A percentile compares a stretch with the other conserved stretches of the same genome.
phyloP scores from a whole-genome alignment of 441 rosid species.

The Populus hybrid region DNA sequence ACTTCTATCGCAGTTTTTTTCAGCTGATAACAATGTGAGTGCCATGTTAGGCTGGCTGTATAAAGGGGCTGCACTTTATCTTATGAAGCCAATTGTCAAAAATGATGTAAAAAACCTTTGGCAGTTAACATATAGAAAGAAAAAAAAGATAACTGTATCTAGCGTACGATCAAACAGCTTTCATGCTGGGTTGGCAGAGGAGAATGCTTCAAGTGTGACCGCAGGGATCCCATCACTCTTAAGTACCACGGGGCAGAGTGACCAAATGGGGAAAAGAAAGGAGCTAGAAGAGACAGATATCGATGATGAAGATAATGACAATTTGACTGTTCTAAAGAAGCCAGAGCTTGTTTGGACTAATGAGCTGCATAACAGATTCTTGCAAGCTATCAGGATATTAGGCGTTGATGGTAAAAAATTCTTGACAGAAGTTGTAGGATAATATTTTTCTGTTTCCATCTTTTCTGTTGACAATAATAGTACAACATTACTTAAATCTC shows the following conservation, averaged over 20 bases:
- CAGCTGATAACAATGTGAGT: slow-evolving; percentile 24
- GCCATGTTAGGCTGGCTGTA: slow-evolving; percentile 35
- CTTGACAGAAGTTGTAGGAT: not conserved
- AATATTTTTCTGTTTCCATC: not conserved
- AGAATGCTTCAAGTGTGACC: slow-evolving; percentile 15
- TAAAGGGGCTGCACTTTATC: slow-evolving; percentile 40
- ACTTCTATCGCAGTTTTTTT: slow-evolving; percentile 29
- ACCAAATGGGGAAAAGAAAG: slow-evolving; percentile 16
- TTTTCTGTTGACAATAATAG: not conserved
- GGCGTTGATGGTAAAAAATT: slow-evolving; percentile 40
- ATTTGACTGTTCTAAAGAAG: slow-evolving; percentile 24
- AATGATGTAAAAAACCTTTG: slow-evolving; percentile 36
- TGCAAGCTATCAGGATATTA: slow-evolving; percentile 28
- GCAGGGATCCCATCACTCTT: slow-evolving; percentile 1
- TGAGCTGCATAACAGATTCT: slow-evolving; percentile 40
- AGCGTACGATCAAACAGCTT: not conserved
- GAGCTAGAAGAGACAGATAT: slow-evolving; percentile 3
- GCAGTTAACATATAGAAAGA: slow-evolving; percentile 35
- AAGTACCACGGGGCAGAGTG: slow-evolving; percentile 4
- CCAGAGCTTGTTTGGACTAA: slow-evolving; percentile 36
- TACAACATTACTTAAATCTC: slow-evolving; percentile 1
- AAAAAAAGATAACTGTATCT: not conserved
- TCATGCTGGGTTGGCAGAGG: slow-evolving; percentile 3
- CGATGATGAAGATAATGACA: slow-evolving; percentile 8
- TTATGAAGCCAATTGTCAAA: slow-evolving; percentile 38